Percentiles rank a stretch among this genome's conserved stretches.
Evolutionary conservation across 805 yeast species (phyloP).

Genomic region (Candida vaughaniae): DNA sequence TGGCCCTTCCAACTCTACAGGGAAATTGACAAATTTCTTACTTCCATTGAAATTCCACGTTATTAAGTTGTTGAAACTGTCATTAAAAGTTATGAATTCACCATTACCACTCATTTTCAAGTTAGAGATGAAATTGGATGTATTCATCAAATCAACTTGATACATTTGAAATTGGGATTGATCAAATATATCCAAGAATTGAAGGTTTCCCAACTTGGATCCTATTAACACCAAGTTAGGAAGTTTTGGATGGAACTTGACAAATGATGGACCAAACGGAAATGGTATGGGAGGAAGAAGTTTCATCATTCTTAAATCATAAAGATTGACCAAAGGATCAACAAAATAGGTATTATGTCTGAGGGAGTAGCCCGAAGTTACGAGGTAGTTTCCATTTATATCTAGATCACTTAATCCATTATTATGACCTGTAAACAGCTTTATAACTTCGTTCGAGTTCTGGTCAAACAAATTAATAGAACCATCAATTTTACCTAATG

Average conservation of each 20-base stretch:
- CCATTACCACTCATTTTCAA: constrained; percentile 68
- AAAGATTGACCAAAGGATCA: constrained; percentile 83
- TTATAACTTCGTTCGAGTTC: constrained; percentile 42
- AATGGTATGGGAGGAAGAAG: constrained; percentile 80
- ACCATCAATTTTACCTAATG: constrained; percentile 61
- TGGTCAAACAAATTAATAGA: constrained; percentile 65
- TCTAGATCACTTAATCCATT: constrained; percentile 64
- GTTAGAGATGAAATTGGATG: constrained; percentile 37
- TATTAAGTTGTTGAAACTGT: constrained; percentile 59
- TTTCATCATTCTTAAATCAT: constrained; percentile 71
- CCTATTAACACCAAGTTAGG: constrained; percentile 76
- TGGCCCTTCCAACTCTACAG: constrained; percentile 28
- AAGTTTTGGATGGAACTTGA: constrained; percentile 80
- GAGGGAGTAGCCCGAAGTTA: constrained; percentile 79
- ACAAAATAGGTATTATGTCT: constrained; percentile 40
- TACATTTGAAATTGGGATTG: constrained; percentile 66
- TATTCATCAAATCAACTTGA: constrained; percentile 54
- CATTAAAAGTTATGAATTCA: constrained; percentile 70
- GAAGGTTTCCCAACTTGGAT: constrained; percentile 77
- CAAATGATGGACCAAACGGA: constrained; percentile 86
- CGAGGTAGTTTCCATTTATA: constrained; percentile 60
- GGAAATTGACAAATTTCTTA: constrained; percentile 35
- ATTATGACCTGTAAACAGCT: constrained; percentile 58
- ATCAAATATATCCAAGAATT: constrained; percentile 78
- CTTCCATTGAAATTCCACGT: constrained; percentile 57